Evolutionary conservation across 2,329 filamentous ascomycete species (phyloP), one percentile per base, ranked within the genome.

Genomic region (Hypoxylon rubiginosum): DNA sequence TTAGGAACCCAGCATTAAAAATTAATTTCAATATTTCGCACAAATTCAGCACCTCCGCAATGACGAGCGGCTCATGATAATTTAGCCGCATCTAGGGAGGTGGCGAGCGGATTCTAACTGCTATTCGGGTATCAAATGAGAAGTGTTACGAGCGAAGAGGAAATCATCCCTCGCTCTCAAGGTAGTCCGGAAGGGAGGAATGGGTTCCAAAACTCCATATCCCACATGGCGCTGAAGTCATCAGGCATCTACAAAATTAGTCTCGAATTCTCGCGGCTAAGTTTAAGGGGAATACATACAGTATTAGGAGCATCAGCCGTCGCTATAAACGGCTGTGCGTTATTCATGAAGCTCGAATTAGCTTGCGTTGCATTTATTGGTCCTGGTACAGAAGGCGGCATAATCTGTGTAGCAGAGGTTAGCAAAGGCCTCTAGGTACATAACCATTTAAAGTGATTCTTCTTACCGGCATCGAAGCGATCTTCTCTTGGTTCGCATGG

Each of bases 401-500:
- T 62, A 24, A 71, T 70, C 73, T 74, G 52, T 59, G 58, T 17
- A 32, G 5, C 5, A 36, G 32, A 48, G 7, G 56, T 69, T 15
- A 71, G 39, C 34, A 58, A 19, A 6, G 19, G 1, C 2, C 10
- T 15, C 30, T 7, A 32, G 4, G 30, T 15, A n/a, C 1, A n/a
- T 41, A 32, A 6, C 15, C n/a, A n/a, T n/a, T n/a, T n/a, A n/a
- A n/a, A n/a, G n/a, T 13, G 6, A 48, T n/a, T 30, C 10, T 36
- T 62, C 74, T 72, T 67, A 78, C 76, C 62, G 75, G 70, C 65
- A 78, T 71, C 15, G 71, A 73, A 4, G 74, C 61, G 45, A 78
- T 74, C 24, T 71, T 74, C 26, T 85, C 82, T 15, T 80, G 77
- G 43, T 73, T 84, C 48, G 80, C 74, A 46, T 81, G 82, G 28